These are phyloP conservation scores for Sporothrix variecibatus DNA, from an alignment of 2,329 filamentous ascomycete species.

Conservation along the genomic window DNA sequence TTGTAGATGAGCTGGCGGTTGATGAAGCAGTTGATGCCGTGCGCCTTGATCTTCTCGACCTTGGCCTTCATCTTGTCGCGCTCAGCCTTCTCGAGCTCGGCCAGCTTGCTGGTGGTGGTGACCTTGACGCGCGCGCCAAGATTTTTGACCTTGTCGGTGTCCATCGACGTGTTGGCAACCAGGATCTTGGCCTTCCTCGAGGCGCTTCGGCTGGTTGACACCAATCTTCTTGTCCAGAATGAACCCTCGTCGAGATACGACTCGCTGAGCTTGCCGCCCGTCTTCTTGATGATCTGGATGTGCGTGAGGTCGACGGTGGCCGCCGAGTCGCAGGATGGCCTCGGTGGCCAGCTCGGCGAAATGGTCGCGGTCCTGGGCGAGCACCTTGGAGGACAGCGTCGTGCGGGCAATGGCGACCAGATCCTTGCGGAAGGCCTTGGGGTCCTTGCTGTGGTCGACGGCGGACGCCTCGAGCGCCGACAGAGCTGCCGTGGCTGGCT, in stretches of 20 bases:
- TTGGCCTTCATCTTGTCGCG: constrained; percentile 99
- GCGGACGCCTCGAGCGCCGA: constrained; percentile 80
- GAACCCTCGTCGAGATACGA: constrained; percentile 96
- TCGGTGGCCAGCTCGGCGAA: constrained; percentile 89
- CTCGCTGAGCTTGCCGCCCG: constrained; percentile 94
- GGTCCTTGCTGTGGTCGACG: constrained; percentile 84
- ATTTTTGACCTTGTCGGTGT: constrained; percentile 99
- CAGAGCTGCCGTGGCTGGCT: constrained; percentile 87
- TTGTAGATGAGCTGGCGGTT: constrained; percentile 99
- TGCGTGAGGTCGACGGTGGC: constrained; percentile 89
- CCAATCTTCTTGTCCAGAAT: constrained; percentile 99
- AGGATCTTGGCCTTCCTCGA: constrained; percentile 99
- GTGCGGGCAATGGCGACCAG: constrained; percentile 88
- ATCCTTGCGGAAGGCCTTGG: constrained; percentile 84
- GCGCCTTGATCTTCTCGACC: constrained; percentile 97
- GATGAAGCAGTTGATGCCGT: constrained; percentile 99
- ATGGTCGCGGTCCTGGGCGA: constrained; percentile 89
- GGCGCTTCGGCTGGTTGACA: constrained; percentile 94
- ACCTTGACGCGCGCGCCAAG: constrained; percentile 98
- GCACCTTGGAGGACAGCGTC: constrained; percentile 94
- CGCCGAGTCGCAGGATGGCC: constrained; percentile 85
- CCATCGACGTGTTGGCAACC: constrained; percentile 97
- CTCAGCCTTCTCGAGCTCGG: constrained; percentile 97
- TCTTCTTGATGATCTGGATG: constrained; percentile 99
- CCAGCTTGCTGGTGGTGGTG: constrained; percentile 90